phyloP scores from a whole-genome alignment of 2,329 filamentous ascomycete genomes.

The Tolypocladium tropicale region DNA sequence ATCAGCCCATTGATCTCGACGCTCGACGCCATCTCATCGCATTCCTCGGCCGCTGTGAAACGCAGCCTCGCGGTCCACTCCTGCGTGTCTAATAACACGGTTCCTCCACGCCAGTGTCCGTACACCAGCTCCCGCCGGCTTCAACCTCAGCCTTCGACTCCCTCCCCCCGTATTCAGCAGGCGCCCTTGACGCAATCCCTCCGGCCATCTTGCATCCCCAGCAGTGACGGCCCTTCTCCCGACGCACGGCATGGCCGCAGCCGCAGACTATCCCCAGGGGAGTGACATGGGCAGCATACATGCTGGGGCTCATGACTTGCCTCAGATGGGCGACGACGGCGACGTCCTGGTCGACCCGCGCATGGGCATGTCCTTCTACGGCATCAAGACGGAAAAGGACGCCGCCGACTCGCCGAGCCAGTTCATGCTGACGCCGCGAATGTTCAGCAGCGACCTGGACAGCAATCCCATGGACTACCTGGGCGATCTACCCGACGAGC shows the following conservation, averaged over 20 bases:
- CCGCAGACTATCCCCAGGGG: background rate
- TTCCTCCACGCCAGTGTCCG: background rate
- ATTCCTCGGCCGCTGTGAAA: background rate
- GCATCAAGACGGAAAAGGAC: constrained; percentile 4
- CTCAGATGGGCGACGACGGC: background rate
- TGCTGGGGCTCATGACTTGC: background rate
- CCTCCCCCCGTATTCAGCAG: background rate
- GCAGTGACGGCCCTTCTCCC: background rate
- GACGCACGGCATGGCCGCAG: background rate
- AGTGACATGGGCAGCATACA: background rate
- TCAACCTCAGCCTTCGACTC: background rate
- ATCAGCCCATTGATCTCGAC: background rate
- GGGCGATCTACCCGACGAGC: background rate
- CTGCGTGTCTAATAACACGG: background rate
- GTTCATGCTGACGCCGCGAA: constrained; percentile 3
- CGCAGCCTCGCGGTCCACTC: background rate
- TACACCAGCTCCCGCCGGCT: background rate
- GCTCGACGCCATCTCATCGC: background rate
- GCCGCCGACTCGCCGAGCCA: background rate
- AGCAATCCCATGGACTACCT: background rate
- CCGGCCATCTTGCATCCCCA: background rate
- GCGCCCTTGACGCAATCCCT: background rate
- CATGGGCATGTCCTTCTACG: constrained; percentile 2
- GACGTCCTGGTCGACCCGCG: constrained; percentile 2
- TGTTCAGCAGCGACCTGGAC: constrained; percentile 2